Percentiles rank a stretch among this genome's conserved stretches.
These are phyloP conservation scores for Solidago caesia DNA, from an alignment of 129 eudicot species.

Conservation along the genomic window DNA sequence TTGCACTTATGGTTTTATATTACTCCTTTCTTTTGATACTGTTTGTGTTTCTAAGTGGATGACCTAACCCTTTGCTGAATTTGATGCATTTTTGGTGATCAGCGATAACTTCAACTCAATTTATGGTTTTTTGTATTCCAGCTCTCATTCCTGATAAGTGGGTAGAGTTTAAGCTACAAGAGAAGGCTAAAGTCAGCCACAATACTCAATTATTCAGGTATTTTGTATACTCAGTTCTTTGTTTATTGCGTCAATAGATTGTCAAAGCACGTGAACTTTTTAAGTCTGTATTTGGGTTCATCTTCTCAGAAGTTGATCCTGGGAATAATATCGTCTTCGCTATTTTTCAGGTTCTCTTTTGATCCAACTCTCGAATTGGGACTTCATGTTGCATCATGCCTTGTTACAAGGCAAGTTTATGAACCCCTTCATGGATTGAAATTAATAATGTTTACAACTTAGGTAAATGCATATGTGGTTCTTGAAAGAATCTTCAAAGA, in stretches of 20 bases:
- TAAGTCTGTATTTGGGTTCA: neutral
- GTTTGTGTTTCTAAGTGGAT: neutral
- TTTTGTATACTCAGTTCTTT: conserved; percentile 7
- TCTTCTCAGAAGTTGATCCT: conserved; percentile 13
- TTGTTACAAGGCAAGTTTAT: conserved; percentile 70
- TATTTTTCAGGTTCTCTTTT: conserved; percentile 71
- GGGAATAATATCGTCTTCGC: conserved; percentile 11
- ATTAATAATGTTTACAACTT: neutral
- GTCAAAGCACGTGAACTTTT: conserved; percentile 11
- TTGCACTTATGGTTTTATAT: conserved; percentile 1
- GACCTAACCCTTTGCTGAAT: neutral
- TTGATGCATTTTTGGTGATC: neutral
- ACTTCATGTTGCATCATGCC: conserved; percentile 91
- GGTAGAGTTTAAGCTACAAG: conserved; percentile 88
- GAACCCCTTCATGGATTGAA: neutral
- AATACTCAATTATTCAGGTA: conserved; percentile 90
- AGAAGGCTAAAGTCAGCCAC: conserved; percentile 90
- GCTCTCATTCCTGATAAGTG: conserved; percentile 88
- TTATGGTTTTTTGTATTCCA: conserved; percentile 40
- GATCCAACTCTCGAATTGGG: conserved; percentile 85
- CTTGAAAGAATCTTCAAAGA: conserved; percentile 4
- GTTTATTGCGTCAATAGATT: neutral
- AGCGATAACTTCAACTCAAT: conserved; percentile 6
- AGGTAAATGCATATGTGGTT: conserved; percentile 4
- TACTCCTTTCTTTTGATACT: neutral